Evolutionary conservation across 306 rosid species (phyloP).

Genomic region (Castanea sativa): DNA sequence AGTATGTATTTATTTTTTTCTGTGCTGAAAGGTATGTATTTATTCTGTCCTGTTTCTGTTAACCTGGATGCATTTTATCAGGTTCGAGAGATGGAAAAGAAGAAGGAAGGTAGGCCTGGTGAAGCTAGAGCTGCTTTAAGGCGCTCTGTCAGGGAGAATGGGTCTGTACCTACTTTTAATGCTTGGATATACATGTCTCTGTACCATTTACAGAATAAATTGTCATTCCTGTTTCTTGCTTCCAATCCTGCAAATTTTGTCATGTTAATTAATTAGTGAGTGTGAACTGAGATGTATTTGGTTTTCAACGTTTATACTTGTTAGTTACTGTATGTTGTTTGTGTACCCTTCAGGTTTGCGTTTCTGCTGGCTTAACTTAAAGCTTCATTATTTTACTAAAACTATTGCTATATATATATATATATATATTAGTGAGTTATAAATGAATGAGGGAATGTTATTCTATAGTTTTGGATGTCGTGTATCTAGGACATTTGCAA

Average conservation of each 20-base stretch:
- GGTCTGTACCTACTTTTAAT: conserved; percentile 36
- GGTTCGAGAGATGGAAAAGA: conserved; percentile 98
- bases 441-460: background rate
- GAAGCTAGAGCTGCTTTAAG: conserved; percentile 92
- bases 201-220: background rate
- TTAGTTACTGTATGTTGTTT: too few species aligned
- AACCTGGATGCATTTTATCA: conserved; percentile 27
- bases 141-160: conserved; percentile 87
- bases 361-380: too few species aligned
- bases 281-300: background rate
- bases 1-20: conserved; percentile 6
- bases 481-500: too few species aligned
- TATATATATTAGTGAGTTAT: background rate
- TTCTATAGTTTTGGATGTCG: too few species aligned
- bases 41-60: background rate
- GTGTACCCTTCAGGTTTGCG: too few species aligned
- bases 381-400: background rate
- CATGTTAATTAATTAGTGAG: background rate
- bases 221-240: background rate
- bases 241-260: background rate
- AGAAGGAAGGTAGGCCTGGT: conserved; percentile 97
- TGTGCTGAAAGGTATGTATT: conserved; percentile 6
- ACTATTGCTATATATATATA: background rate
- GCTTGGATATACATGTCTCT: background rate
- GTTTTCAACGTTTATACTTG: background rate